Evolutionary conservation across 257 asterid genomes (phyloP).

Genomic region (Ocimum tenuiflorum): DNA sequence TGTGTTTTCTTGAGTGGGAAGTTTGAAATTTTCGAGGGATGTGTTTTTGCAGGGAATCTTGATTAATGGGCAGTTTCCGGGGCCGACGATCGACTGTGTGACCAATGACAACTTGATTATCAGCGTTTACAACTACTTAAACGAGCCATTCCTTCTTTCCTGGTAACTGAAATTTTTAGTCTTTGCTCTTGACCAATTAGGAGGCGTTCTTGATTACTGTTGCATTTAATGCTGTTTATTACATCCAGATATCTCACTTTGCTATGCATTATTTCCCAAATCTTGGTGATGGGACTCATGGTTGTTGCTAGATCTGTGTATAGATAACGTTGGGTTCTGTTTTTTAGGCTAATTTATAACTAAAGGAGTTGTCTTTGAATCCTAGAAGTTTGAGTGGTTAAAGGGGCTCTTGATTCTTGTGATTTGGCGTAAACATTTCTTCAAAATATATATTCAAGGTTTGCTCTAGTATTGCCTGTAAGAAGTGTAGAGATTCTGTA

Average conservation of each 20-base stretch:
- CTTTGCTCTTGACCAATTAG: neutral
- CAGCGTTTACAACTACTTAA: constrained; percentile 72
- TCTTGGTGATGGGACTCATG: neutral
- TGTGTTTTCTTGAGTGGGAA: constrained; percentile 9
- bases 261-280: constrained; percentile 17
- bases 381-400: neutral
- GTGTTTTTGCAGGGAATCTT: constrained; percentile 69
- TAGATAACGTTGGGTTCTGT: neutral
- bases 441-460: no score
- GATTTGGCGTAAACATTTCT: neutral
- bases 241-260: constrained; percentile 2
- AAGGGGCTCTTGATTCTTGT: neutral
- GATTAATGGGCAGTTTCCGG: constrained; percentile 97
- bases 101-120: constrained; percentile 91
- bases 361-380: constrained; percentile 10
- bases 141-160: constrained; percentile 87
- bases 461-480: neutral
- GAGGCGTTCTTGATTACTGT: neutral
- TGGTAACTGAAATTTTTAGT: constrained; percentile 41
- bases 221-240: constrained; percentile 12
- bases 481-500: neutral
- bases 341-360: neutral
- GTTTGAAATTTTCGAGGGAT: constrained; percentile 3
- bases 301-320: constrained; percentile 18
- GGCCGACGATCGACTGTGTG: constrained; percentile 87